Evolutionary conservation across 2,329 filamentous ascomycete species (phyloP).

Genomic region (Diplocarpon mali): DNA sequence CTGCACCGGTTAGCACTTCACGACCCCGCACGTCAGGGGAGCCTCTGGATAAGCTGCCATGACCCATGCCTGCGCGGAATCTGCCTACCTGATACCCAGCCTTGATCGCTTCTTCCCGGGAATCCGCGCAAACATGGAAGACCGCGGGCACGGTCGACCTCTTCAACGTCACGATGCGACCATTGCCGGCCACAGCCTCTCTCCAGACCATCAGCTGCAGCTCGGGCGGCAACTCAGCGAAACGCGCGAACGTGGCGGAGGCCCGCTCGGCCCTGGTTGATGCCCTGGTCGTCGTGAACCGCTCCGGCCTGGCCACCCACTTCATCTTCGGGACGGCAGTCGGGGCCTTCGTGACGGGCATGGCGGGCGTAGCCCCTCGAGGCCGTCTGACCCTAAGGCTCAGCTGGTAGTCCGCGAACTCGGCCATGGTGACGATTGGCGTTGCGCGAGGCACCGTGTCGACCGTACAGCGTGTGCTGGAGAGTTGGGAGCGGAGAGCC

Average conservation of each 20-base stretch:
- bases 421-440: too few species aligned
- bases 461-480: too few species aligned
- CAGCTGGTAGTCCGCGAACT: too few species aligned
- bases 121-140: not conserved
- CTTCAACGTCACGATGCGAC: slow-evolving; percentile 1
- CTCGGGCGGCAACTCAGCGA: slow-evolving; percentile 2
- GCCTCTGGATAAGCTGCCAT: too few species aligned
- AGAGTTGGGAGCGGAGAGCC: too few species aligned
- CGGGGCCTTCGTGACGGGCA: too few species aligned
- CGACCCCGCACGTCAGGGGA: not conserved
- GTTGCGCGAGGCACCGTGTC: too few species aligned
- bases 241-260: not conserved
- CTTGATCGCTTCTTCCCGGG: not conserved
- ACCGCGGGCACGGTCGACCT: slow-evolving; percentile 1
- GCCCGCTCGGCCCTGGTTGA: too few species aligned
- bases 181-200: not conserved
- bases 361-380: too few species aligned
- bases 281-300: not conserved
- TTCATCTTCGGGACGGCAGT: too few species aligned
- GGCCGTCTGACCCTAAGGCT: too few species aligned
- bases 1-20: not conserved
- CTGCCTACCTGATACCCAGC: not conserved
- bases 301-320: not conserved
- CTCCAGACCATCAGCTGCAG: slow-evolving; percentile 1
- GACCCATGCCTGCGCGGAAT: too few species aligned